These are phyloP conservation scores for Chytriomyces sp. DNA, from an alignment of 192 early-diverging fungal genomes.

Conservation along the genomic window DNA sequence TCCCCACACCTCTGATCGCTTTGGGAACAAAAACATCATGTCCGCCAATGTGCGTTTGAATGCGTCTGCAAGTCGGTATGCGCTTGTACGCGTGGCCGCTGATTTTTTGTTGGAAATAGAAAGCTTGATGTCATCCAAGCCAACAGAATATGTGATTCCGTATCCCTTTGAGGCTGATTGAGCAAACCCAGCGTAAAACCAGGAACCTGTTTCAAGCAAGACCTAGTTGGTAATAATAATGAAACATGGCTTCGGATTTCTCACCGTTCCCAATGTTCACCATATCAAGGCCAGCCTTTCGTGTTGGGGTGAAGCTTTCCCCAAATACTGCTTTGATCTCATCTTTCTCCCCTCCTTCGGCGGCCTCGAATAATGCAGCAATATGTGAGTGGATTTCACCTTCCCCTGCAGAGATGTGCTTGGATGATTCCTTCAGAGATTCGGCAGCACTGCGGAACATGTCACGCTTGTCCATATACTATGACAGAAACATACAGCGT, in stretches of 20 bases:
- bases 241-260: background rate
- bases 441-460: constrained; percentile 49
- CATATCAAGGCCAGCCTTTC: constrained; percentile 8
- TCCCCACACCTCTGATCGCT: constrained; percentile 60
- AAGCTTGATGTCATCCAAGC: constrained; percentile 59
- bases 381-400: background rate
- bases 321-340: constrained; percentile 11
- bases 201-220: constrained; percentile 42
- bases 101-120: constrained; percentile 57
- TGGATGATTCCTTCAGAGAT: constrained; percentile 50
- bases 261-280: background rate
- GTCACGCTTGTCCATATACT: constrained; percentile 62
- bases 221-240: background rate
- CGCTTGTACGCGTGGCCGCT: constrained; percentile 44
- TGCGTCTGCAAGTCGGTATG: constrained; percentile 60
- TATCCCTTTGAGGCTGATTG: constrained; percentile 54
- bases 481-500: background rate
- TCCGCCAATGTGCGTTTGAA: constrained; percentile 69
- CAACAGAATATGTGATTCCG: constrained; percentile 63
- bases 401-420: background rate
- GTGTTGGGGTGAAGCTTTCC: background rate
- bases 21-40: constrained; percentile 68
- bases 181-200: constrained; percentile 64
- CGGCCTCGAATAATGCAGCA: background rate
- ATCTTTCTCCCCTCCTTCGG: constrained; percentile 6